Conservation (phyloP, 2,329 filamentous ascomycete genomes). For the Hawksworthiomyces lignivorus region DNA sequence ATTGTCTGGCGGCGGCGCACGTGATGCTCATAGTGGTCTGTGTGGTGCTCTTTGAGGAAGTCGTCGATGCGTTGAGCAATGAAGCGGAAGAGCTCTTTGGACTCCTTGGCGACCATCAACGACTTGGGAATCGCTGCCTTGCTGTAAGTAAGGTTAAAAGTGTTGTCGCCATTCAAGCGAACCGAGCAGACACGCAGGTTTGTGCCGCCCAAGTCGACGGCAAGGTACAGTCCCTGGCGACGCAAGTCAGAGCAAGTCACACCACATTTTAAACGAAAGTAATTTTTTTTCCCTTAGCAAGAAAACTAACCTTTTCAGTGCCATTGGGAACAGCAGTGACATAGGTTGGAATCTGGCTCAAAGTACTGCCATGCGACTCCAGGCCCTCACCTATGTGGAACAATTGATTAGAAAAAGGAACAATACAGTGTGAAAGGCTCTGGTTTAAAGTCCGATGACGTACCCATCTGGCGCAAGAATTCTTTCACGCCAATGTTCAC, state of each 20-base stretch:
- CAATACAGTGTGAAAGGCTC: too few relatives aligned
- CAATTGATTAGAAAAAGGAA: too few relatives aligned
- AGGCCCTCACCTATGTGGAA: slow-evolving; percentile 89
- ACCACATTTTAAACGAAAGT: too few relatives aligned
- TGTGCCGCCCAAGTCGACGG: slow-evolving; percentile 94
- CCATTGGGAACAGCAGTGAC: slow-evolving; percentile 94
- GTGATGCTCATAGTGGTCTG: slow-evolving; percentile 73
- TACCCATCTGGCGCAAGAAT: slow-evolving; percentile 79
- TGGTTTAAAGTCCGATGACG: too few relatives aligned
- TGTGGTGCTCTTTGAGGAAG: slow-evolving; percentile 82
- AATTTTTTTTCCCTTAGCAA: neutral
- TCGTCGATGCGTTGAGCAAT: slow-evolving; percentile 84
- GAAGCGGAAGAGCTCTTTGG: slow-evolving; percentile 84
- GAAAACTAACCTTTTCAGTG: slow-evolving; percentile 73
- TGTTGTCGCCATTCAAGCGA: slow-evolving; percentile 85
- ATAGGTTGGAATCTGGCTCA: slow-evolving; percentile 96
- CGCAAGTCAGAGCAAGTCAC: too few relatives aligned
- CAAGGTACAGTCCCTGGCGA: slow-evolving; percentile 78
- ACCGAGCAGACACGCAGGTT: slow-evolving; percentile 98
- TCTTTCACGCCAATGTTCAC: slow-evolving; percentile 75
- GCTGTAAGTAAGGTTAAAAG: slow-evolving; percentile 85
- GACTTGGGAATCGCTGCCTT: slow-evolving; percentile 87
- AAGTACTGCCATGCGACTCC: slow-evolving; percentile 64
- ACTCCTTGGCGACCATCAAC: slow-evolving; percentile 82
- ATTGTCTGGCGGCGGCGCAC: slow-evolving; percentile 55